Conservation (phyloP, 1,139 yeast species). For the Sugiyamaella grinbergsii region DNA sequence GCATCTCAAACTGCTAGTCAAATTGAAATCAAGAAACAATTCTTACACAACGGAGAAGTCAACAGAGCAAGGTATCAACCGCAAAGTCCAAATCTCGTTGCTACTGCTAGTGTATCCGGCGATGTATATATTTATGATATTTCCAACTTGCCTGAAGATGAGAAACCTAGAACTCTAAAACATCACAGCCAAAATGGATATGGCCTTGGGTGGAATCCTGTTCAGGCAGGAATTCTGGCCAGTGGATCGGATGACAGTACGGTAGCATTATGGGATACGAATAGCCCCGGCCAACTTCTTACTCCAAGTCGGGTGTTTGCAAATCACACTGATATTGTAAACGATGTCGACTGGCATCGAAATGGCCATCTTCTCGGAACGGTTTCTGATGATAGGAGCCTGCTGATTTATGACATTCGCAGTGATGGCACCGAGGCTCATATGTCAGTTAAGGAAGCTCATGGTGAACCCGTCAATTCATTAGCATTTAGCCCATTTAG, state of each 20-base stretch:
- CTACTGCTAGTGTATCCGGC: constrained; percentile 78
- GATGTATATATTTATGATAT: constrained; percentile 65
- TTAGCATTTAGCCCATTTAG: constrained; percentile 63
- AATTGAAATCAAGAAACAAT: constrained; percentile 23
- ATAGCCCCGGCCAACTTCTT: background rate
- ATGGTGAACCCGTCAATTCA: constrained; percentile 58
- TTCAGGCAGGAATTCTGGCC: constrained; percentile 45
- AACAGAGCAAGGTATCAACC: constrained; percentile 86
- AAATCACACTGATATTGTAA: constrained; percentile 42
- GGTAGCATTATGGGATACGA: constrained; percentile 61
- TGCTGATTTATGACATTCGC: constrained; percentile 73
- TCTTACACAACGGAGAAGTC: constrained; percentile 59
- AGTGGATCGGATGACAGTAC: constrained; percentile 71
- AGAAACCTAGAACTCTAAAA: constrained; percentile 43
- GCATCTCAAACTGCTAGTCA: constrained; percentile 16
- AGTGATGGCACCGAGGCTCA: constrained; percentile 31
- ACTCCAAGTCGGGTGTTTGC: constrained; percentile 32
- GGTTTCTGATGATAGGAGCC: constrained; percentile 69
- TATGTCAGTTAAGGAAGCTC: constrained; percentile 38
- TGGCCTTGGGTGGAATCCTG: constrained; percentile 66
- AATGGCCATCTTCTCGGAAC: constrained; percentile 64
- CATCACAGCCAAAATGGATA: constrained; percentile 69
- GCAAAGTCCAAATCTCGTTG: constrained; percentile 61
- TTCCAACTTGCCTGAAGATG: constrained; percentile 36
- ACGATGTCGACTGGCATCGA: constrained; percentile 51